Evolutionary conservation across 345 rosid species (phyloP), one percentile per base, ranked within the genome.

Genomic region (Sisymbrium irio): DNA sequence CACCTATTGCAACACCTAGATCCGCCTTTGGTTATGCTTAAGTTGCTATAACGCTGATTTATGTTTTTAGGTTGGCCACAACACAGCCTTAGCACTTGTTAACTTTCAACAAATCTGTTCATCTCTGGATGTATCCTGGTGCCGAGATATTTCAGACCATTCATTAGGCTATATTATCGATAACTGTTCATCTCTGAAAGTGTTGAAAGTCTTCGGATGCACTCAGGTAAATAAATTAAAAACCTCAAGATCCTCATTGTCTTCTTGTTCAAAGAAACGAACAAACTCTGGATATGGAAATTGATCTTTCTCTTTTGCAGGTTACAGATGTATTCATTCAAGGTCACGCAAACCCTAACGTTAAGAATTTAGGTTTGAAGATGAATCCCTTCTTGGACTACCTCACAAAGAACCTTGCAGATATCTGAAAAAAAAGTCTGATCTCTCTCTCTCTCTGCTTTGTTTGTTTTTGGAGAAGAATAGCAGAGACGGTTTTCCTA

Each of bases 151-250:
- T 82, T 70, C 85, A 3, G 69, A 95, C 20, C 83, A 85, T 62
- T 89, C 88, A 56, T 46, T 90, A 69, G 97, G 97, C 50, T 81
- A 82, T 79, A 87, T 92, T 75, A 97, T 86, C 15, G 99, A 95
- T 84, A 85, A 82, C 80, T 92, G 98, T 79, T 79, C 54, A 44
- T 87, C 83, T 20, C 58, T 95, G 83, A 83, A 71, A 80, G 78
- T 85, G 73, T 81, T 95, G 67, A 91, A 86, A 76, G 60, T 95
- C 58, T 95, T 89, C 65, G 99, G 99, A 73, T 91, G 97, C 82
- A 77, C 83, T 69, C 98, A 94, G 93, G 98, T 93, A 76, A 25
- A 30, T 20, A 65, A 14, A 25, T 6, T n/a, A 0, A 46, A n/a
- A 56, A 30, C 9, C 35, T 20, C 17, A 22, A 35, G 35, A 27